Conservation (phyloP, 2,329 filamentous ascomycete genomes). For the Thyridium curvatum region DNA sequence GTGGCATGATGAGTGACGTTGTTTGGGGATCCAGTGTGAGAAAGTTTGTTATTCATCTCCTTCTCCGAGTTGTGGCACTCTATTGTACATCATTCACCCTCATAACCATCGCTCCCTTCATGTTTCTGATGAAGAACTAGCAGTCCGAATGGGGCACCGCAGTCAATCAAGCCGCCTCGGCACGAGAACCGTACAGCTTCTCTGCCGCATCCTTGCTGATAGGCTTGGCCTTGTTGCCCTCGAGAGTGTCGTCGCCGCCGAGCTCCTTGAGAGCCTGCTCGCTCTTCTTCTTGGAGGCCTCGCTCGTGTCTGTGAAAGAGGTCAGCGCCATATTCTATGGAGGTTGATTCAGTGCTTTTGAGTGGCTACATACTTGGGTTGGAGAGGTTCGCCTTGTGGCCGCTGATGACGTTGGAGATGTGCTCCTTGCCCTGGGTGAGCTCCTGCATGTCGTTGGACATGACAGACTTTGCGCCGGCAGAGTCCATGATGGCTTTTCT, state of each 20-base stretch:
- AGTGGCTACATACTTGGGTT: slow-evolving; percentile 32
- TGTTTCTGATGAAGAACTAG: no score
- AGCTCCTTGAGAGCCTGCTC: slow-evolving; percentile 30
- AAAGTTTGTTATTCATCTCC: no score
- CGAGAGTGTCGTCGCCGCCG: slow-evolving; percentile 34
- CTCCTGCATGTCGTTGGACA: slow-evolving; percentile 35
- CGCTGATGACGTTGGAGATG: slow-evolving; percentile 18
- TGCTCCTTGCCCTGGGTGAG: slow-evolving; percentile 21
- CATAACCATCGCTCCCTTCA: no score
- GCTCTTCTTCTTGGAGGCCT: slow-evolving; percentile 37
- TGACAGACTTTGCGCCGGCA: slow-evolving; percentile 28
- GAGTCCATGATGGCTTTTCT: slow-evolving; percentile 19
- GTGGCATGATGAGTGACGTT: no score
- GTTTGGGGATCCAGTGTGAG: no score
- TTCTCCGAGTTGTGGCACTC: no score
- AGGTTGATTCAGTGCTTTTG: background rate
- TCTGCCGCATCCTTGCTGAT: slow-evolving; percentile 33
- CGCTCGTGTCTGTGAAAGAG: slow-evolving; percentile 28
- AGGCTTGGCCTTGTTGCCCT: slow-evolving; percentile 32
- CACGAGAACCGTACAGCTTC: slow-evolving; percentile 22
- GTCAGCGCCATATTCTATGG: background rate
- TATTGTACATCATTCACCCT: no score
- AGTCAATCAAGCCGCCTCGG: no score
- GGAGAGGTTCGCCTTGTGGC: slow-evolving; percentile 40
- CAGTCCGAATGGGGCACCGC: no score